A percentile compares a stretch with the other conserved stretches of the same genome.
Conservation (phyloP, 2,329 filamentous ascomycete genomes). For the Escovopsis sp. region DNA sequence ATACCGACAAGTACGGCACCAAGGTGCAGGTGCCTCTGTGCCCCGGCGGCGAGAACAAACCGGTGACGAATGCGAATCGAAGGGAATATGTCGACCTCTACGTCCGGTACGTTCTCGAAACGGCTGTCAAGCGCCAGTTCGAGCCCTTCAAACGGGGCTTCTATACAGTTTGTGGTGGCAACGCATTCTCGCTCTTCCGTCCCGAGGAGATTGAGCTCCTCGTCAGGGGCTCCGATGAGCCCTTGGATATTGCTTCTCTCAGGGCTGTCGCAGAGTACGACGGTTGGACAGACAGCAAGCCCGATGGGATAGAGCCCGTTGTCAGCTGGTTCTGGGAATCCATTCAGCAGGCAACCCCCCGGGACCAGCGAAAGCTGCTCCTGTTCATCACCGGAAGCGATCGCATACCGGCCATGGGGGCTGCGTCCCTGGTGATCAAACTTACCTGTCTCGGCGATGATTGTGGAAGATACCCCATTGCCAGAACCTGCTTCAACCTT, state of each 20-base stretch:
- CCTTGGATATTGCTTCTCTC: constrained; percentile 63
- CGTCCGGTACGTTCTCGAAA: constrained; percentile 66
- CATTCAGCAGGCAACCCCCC: constrained; percentile 49
- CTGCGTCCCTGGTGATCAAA: constrained; percentile 63
- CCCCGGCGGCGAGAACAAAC: constrained; percentile 53
- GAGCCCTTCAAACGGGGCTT: constrained; percentile 91
- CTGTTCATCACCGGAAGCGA: constrained; percentile 85
- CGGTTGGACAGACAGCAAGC: constrained; percentile 49
- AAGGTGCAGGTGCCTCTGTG: constrained; percentile 55
- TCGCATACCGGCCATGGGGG: constrained; percentile 76
- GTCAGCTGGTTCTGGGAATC: constrained; percentile 82
- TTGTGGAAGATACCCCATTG: constrained; percentile 61
- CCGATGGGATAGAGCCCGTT: constrained; percentile 47
- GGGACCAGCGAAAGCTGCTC: constrained; percentile 63
- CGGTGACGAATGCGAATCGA: constrained; percentile 74
- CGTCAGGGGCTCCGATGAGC: constrained; percentile 70
- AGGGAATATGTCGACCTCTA: constrained; percentile 80
- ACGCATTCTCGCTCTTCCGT: constrained; percentile 73
- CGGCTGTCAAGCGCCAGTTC: constrained; percentile 65
- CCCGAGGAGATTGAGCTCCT: constrained; percentile 86
- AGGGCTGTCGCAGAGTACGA: constrained; percentile 69
- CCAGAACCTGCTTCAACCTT: constrained; percentile 84
- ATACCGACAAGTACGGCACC: constrained; percentile 64
- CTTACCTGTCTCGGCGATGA: constrained; percentile 65
- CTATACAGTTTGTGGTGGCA: constrained; percentile 81